Evolutionary conservation across 2,329 filamentous ascomycete species (phyloP).

Genomic region (Pezizomycotina sp.): DNA sequence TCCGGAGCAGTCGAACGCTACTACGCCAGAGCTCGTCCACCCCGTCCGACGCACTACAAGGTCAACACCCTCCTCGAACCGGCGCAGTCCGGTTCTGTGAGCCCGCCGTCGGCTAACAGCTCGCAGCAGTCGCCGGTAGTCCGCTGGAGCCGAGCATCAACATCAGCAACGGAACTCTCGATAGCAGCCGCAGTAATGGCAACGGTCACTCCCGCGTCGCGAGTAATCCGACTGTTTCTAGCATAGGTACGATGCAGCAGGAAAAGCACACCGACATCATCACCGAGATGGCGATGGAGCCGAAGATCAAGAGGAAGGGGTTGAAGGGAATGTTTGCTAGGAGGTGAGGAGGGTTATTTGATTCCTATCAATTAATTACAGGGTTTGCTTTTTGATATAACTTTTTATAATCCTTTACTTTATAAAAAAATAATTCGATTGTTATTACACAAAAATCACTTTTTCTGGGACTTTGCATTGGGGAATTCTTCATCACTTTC

Average conservation of each 20-base stretch:
- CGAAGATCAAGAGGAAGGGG: slow-evolving; percentile 16
- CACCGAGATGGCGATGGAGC: slow-evolving; percentile 6
- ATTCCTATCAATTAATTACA: no score
- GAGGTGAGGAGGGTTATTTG: no score
- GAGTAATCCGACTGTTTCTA: slow-evolving; percentile 6
- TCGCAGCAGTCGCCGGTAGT: not conserved
- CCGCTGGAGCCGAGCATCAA: not conserved
- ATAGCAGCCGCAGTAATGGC: slow-evolving; percentile 10
- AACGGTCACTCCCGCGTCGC: slow-evolving; percentile 10
- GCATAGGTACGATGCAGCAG: slow-evolving; percentile 1
- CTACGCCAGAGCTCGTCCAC: slow-evolving; percentile 16
- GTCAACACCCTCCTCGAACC: slow-evolving; percentile 13
- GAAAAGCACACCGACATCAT: slow-evolving; percentile 8
- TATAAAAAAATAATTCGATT: not conserved
- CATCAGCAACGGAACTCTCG: slow-evolving; percentile 2
- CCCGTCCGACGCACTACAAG: slow-evolving; percentile 13
- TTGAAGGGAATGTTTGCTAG: slow-evolving; percentile 16
- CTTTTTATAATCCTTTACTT: slow-evolving; percentile 6
- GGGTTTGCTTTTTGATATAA: no score
- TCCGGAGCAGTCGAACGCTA: slow-evolving; percentile 10
- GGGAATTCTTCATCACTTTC: slow-evolving; percentile 1
- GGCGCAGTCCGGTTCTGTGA: slow-evolving; percentile 7
- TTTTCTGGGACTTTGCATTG: not conserved
- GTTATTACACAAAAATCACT: not conserved
- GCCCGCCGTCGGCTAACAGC: slow-evolving; percentile 5